Conservation (phyloP, 129 eudicot genomes). For the Pittosporum tobira region DNA sequence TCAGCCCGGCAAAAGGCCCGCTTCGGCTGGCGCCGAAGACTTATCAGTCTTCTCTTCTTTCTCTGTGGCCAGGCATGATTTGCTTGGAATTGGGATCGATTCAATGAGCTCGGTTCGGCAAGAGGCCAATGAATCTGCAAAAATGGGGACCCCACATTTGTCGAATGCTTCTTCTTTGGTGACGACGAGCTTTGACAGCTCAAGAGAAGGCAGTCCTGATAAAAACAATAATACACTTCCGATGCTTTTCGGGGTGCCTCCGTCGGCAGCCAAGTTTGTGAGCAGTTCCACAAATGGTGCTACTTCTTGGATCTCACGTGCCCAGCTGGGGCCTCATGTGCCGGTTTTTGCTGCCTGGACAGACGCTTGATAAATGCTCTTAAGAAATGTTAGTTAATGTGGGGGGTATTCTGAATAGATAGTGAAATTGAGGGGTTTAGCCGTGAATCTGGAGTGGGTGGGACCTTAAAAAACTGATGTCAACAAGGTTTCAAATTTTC, state of each 20-base stretch:
- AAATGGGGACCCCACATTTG: conserved; percentile 34
- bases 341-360: conserved; percentile 84
- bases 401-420: conserved; percentile 2
- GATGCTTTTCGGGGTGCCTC: conserved; percentile 40
- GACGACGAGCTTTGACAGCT: conserved; percentile 59
- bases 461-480: conserved; percentile 8
- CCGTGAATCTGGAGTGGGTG: conserved; percentile 18
- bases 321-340: conserved; percentile 48
- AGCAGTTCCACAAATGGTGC: conserved; percentile 13
- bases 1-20: conserved; percentile 19
- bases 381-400: not conserved
- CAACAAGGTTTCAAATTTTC: conserved; percentile 23
- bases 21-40: conserved; percentile 12
- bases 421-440: conserved; percentile 14
- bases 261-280: conserved; percentile 37
- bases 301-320: conserved; percentile 56
- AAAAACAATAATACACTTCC: conserved; percentile 40
- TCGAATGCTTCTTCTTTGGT: conserved; percentile 46
- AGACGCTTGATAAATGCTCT: conserved; percentile 28
- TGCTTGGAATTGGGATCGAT: conserved; percentile 17
- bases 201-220: conserved; percentile 83
- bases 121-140: conserved; percentile 23
- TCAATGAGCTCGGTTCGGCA: conserved; percentile 17
- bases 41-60: conserved; percentile 10
- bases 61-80: conserved; percentile 21